Evolutionary conservation across 768 basidiomycete genomes (phyloP).

Genomic region (Sutorius australiensis): DNA sequence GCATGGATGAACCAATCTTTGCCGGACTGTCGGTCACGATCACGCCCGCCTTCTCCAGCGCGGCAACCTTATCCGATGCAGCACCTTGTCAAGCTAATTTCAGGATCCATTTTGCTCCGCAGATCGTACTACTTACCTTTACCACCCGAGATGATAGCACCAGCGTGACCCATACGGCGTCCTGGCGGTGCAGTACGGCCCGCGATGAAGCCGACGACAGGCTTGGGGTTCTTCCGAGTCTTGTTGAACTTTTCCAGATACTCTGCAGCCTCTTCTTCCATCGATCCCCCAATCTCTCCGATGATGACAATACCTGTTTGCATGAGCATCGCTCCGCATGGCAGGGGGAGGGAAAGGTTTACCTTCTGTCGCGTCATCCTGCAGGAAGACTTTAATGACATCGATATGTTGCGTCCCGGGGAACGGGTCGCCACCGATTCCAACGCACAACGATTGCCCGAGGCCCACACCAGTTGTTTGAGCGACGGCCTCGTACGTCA

Average conservation of each 20-base stretch:
- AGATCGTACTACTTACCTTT: conserved; percentile 57
- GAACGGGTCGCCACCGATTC: conserved; percentile 97
- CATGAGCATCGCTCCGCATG: conserved; percentile 2
- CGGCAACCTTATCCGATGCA: conserved; percentile 89
- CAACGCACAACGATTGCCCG: conserved; percentile 94
- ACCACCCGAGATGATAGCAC: conserved; percentile 96
- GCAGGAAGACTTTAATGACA: conserved; percentile 92
- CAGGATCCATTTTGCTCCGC: not conserved
- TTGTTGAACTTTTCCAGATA: conserved; percentile 93
- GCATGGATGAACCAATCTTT: conserved; percentile 86
- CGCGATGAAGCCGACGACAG: conserved; percentile 97
- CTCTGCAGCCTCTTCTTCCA: conserved; percentile 99
- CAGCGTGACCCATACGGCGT: conserved; percentile 96
- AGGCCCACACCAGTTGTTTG: conserved; percentile 95
- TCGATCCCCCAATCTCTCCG: conserved; percentile 97
- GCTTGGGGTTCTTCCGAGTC: conserved; percentile 81
- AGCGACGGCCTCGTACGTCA: conserved; percentile 98
- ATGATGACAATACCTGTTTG: conserved; percentile 87
- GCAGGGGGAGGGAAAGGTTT: not conserved
- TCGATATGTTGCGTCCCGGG: conserved; percentile 95
- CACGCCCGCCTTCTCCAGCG: conserved; percentile 87
- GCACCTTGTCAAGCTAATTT: conserved; percentile 49
- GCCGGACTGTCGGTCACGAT: conserved; percentile 95
- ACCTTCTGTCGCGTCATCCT: conserved; percentile 94
- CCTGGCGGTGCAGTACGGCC: conserved; percentile 98